These are phyloP conservation scores for Capsicum pubescens DNA, from an alignment of 257 asterid genomes.

Conservation along the genomic window DNA sequence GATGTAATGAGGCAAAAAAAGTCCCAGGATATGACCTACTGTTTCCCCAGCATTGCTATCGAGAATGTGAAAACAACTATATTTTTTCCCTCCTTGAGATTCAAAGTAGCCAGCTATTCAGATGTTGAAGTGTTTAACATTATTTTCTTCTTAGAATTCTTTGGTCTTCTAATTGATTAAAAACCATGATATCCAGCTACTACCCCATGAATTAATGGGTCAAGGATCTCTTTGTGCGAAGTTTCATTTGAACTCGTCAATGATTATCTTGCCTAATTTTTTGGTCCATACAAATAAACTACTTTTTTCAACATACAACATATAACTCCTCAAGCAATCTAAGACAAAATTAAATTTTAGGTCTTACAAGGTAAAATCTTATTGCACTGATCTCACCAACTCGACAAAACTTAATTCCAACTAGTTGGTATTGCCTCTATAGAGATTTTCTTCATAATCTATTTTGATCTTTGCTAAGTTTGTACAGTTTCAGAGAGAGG, in stretches of 20 bases:
- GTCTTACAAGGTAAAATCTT: not conserved
- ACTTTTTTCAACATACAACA: not conserved
- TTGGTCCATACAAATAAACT: not conserved
- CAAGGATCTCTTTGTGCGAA: constrained; percentile 53
- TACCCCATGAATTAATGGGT: constrained; percentile 41
- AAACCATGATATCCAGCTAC: constrained; percentile 53
- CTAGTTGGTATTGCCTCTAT: too few relatives aligned
- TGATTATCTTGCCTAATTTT: not conserved
- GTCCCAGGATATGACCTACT: constrained; percentile 60
- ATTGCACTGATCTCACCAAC: too few relatives aligned
- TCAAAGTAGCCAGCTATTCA: constrained; percentile 77
- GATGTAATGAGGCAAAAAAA: constrained; percentile 13
- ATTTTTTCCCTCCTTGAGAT: constrained; percentile 83
- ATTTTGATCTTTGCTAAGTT: too few relatives aligned
- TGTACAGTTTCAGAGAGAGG: too few relatives aligned
- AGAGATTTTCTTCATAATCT: too few relatives aligned
- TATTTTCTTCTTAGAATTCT: constrained; percentile 53
- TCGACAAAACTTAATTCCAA: too few relatives aligned
- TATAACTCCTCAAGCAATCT: not conserved
- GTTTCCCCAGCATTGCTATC: constrained; percentile 88
- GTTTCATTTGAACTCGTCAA: not conserved
- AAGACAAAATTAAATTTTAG: not conserved
- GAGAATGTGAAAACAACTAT: constrained; percentile 75
- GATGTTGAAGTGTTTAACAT: constrained; percentile 68
- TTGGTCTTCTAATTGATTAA: constrained; percentile 53